Evolutionary conservation across 2,329 filamentous ascomycete species (phyloP).

Genomic region (Penicillium sp.): DNA sequence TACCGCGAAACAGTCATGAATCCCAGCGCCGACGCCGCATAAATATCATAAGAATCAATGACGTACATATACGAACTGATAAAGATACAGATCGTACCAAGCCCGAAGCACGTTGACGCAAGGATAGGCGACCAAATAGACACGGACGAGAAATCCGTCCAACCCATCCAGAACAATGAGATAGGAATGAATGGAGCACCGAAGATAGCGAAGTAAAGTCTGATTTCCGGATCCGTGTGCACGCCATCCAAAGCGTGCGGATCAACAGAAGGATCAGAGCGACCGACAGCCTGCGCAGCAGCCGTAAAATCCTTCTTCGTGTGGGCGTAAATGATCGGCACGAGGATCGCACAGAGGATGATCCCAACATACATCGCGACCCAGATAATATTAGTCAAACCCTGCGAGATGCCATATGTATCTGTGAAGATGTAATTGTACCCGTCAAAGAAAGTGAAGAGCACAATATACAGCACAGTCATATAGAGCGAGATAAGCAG

Average conservation of each 20-base stretch:
- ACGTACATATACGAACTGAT: conserved; percentile 58
- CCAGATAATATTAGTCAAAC: conserved; percentile 53
- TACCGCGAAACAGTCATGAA: conserved; percentile 47
- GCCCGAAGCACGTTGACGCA: conserved; percentile 55
- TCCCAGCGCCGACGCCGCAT: conserved; percentile 51
- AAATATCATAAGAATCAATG: conserved; percentile 57
- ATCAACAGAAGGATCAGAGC: conserved; percentile 6
- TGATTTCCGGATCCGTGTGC: conserved; percentile 50
- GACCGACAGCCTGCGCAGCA: conserved; percentile 26
- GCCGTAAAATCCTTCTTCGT: conserved; percentile 37
- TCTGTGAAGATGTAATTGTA: conserved; percentile 54
- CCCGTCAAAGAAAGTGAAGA: conserved; percentile 46
- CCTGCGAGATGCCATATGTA: conserved; percentile 49
- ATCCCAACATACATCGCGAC: conserved; percentile 50
- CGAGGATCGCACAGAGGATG: conserved; percentile 36
- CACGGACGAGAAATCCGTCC: conserved; percentile 47
- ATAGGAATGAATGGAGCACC: conserved; percentile 53
- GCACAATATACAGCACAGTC: conserved; percentile 36
- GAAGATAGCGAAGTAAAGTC: conserved; percentile 57
- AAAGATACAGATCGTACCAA: conserved; percentile 52
- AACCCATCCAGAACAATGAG: conserved; percentile 60
- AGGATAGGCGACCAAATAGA: conserved; percentile 54
- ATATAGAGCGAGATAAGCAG: conserved; percentile 35
- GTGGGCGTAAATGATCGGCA: conserved; percentile 48
- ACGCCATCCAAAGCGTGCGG: conserved; percentile 13